Evolutionary conservation across 202 grass and related monocot genomes (phyloP), one percentile per base, ranked within the genome.

Genomic region (Hordeum pubiflorum): DNA sequence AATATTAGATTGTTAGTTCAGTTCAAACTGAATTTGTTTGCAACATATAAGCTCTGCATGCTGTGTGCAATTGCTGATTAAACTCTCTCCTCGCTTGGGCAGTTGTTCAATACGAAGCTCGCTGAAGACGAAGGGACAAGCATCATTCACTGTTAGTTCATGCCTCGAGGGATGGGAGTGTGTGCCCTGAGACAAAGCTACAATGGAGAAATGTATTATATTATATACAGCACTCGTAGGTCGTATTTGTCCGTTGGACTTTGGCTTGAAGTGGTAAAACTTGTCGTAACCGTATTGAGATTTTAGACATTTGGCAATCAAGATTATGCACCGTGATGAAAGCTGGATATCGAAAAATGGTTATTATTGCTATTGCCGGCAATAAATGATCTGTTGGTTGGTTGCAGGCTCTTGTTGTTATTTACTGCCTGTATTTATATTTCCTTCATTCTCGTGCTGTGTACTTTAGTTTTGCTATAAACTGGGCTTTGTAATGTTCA

Each of bases 71-170:
- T 75, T 59, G 23, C 31, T 87, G 12, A 83, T 72, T 11, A 13
- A 74, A 58, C 3, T 9, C 22, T 70, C 37, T 69, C 14, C 22
- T 70, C 3, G 7, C 7, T 70, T 44, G 12, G 8, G 67, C 22
- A 72, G 86, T 88, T 84, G 86, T 88, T 38, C 81, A 88, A 36
- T 88, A 88, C 33, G 86, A 88, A 80, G 86, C 86, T 0, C 76
- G 86, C 54, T 88, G 81, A 84, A 80, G 69, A 69, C 23, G 40
- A 39, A 34, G n/a, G 9, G 62, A 3, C n/a, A 20, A 54, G 3
- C 24, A 20, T 54, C 2, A 22, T 20, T 26, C 21, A 4, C 22
- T 50, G 12, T 20, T 65, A 2, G 48, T 15, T 36, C 0, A 15
- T 55, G 59, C 24, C 69, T 67, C 5, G 58, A 77, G 18, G 6